Percentiles rank a stretch among this genome's conserved stretches.
These are phyloP conservation scores for Dendrobium officinale DNA, from an alignment of 106 monocot genomes.

Conservation along the genomic window DNA sequence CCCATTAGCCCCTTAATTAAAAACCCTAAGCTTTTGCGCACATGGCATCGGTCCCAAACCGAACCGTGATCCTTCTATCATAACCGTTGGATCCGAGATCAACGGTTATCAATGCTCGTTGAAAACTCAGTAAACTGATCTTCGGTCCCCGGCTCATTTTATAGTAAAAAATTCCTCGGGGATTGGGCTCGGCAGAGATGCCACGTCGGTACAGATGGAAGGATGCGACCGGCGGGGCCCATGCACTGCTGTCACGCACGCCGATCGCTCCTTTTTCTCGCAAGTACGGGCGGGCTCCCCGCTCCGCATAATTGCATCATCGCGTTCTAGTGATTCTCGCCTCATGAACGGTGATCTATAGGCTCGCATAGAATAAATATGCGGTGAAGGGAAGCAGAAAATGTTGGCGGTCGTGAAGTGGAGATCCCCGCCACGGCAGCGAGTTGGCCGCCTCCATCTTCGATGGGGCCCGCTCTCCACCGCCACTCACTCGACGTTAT, in stretches of 20 bases:
- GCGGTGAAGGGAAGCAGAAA: neutral
- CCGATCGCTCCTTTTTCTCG: neutral
- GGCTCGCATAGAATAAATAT: neutral
- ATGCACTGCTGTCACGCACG: constrained; percentile 8
- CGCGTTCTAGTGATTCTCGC: neutral
- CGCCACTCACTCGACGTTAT: constrained; percentile 9
- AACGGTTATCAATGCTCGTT: too few species aligned
- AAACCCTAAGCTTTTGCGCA: too few species aligned
- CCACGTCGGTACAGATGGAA: constrained; percentile 1
- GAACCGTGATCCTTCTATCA: too few species aligned
- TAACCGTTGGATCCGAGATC: too few species aligned
- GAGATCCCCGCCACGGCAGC: constrained; percentile 14
- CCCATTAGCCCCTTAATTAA: too few species aligned
- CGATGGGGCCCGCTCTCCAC: constrained; percentile 1
- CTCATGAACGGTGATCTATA: neutral
- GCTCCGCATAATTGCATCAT: neutral
- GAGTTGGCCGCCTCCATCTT: neutral
- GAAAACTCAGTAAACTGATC: too few species aligned
- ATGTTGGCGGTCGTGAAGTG: neutral
- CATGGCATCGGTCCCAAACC: too few species aligned
- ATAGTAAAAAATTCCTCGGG: neutral
- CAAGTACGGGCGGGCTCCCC: neutral
- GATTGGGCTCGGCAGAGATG: neutral
- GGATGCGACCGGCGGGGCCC: constrained; percentile 5
- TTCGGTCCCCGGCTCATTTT: neutral